Conservation (phyloP, 2,329 filamentous ascomycete genomes). For the Monilinia fructigena region DNA sequence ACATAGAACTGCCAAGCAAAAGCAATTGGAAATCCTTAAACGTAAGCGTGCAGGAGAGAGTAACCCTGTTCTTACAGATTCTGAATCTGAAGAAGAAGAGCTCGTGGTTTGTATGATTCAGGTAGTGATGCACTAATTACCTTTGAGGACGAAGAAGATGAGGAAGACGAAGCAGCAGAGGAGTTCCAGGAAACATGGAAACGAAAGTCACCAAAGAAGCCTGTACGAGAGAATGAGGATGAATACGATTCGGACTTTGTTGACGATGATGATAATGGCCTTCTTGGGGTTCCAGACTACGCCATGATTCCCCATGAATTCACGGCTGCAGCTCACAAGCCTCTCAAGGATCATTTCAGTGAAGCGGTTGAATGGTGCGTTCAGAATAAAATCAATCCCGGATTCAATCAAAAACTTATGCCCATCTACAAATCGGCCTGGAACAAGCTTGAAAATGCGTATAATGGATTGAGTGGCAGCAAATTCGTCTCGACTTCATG, state of each 20-base stretch:
- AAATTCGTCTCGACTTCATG: conserved; percentile 72
- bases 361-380: conserved; percentile 79
- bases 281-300: conserved; percentile 55
- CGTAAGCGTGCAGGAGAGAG: conserved; percentile 45
- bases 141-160: conserved; percentile 48
- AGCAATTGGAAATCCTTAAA: conserved; percentile 44
- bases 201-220: conserved; percentile 15
- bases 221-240: conserved; percentile 24
- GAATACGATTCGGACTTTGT: conserved; percentile 52
- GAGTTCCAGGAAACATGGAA: conserved; percentile 20
- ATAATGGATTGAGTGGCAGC: conserved; percentile 63
- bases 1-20: conserved; percentile 44
- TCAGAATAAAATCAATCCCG: conserved; percentile 73
- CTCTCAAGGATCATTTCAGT: conserved; percentile 69
- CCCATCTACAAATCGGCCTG: conserved; percentile 68
- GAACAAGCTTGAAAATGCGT: conserved; percentile 69
- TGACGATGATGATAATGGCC: conserved; percentile 56
- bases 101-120: conserved; percentile 24
- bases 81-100: conserved; percentile 38
- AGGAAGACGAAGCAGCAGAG: conserved; percentile 27
- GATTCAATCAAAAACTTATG: conserved; percentile 58
- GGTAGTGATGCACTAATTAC: conserved; percentile 46
- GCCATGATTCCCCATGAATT: conserved; percentile 64
- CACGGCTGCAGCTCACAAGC: conserved; percentile 63
- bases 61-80: conserved; percentile 42